phyloP scores from a whole-genome alignment of 257 asterid genomes.

The Jacaranda copaia region DNA sequence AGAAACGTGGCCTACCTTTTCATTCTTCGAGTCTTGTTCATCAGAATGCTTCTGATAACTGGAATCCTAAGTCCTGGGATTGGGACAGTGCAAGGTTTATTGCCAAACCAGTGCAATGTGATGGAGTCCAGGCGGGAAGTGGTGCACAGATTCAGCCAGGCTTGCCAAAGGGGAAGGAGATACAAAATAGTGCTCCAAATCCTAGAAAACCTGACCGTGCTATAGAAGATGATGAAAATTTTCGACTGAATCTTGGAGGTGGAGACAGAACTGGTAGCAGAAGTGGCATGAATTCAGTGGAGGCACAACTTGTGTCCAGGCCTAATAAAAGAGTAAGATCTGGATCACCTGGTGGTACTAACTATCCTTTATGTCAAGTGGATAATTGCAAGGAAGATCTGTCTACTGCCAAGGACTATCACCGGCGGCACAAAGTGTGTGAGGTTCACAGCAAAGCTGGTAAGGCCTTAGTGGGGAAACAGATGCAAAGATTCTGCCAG shows the following conservation, averaged over 20 bases:
- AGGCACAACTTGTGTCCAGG: slow-evolving; percentile 54
- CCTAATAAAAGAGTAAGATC: slow-evolving; percentile 75
- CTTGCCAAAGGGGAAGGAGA: slow-evolving; percentile 58
- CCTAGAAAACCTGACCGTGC: slow-evolving; percentile 24
- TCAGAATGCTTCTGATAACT: slow-evolving; percentile 50
- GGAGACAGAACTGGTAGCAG: slow-evolving; percentile 33
- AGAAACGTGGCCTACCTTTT: slow-evolving; percentile 67
- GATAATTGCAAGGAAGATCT: slow-evolving; percentile 82
- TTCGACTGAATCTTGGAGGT: slow-evolving; percentile 56
- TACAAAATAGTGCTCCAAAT: slow-evolving; percentile 38
- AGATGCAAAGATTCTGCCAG: slow-evolving; percentile 62
- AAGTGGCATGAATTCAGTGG: slow-evolving; percentile 43
- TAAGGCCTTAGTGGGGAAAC: slow-evolving; percentile 73
- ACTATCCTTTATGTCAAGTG: slow-evolving; percentile 82
- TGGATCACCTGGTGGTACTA: slow-evolving; percentile 73
- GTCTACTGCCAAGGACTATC: slow-evolving; percentile 83
- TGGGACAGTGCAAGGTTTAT: slow-evolving; percentile 82
- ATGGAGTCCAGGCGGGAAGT: slow-evolving; percentile 32
- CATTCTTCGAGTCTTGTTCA: slow-evolving; percentile 41
- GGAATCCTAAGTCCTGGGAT: slow-evolving; percentile 77
- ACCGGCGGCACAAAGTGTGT: slow-evolving; percentile 91
- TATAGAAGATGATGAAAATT: slow-evolving; percentile 41
- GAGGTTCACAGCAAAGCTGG: slow-evolving; percentile 86
- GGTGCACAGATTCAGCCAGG: slow-evolving; percentile 65
- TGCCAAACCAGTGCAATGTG: slow-evolving; percentile 61